Base-by-base conservation (phyloP, 2,329 filamentous ascomycete genomes). In the Hysterium pulicare region DNA sequence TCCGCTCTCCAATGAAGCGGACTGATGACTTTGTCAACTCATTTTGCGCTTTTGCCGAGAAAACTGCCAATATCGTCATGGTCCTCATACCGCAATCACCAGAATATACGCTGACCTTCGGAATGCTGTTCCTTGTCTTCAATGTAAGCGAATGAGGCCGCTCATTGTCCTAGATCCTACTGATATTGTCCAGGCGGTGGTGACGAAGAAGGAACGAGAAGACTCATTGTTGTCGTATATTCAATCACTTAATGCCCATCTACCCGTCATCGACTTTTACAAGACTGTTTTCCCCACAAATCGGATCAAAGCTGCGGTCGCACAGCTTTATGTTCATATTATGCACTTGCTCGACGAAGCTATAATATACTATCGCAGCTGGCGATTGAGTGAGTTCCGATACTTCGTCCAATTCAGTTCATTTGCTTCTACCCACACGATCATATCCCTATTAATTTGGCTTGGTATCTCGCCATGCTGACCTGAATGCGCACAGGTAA, bases 271-370 rank as follows among this genome's bases (percentile, higher is more conserved):
- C 10, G 32, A 34, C 15, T 34, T 34, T 34, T 34, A 34, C 15
- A 8, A 34, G 32, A 34, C 32, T 8, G 32, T 34, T 7, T 34
- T 34, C 32, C 32, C 32, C 19, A 34, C 32, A 16, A 34, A 34
- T 34, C 15, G 15, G 10, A 8, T 34, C 10, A 34, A 34, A 20
- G 32, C 32, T 28, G 24, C 24, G 13, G 24, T 28, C 8, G 24
- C 24, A 13, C 24, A 28, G 13, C 32, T 16, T 38, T 38, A 38
- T 21, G 35, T 38, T 23, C n/a, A 24, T 6, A 38, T 38, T 16
- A 19, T 21, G 21, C n/a, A 24, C 9, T 21, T 38, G 16, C 35
- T 38, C 16, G 35, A 38, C 19, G 35, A 38, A 21, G 35, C 35
- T 11, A 21, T 38, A 24, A 19, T 21, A 21, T 38, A 38, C 21